Base-by-base conservation (phyloP, 805 yeast genomes). In the Saccharomycopsis capsularis region DNA sequence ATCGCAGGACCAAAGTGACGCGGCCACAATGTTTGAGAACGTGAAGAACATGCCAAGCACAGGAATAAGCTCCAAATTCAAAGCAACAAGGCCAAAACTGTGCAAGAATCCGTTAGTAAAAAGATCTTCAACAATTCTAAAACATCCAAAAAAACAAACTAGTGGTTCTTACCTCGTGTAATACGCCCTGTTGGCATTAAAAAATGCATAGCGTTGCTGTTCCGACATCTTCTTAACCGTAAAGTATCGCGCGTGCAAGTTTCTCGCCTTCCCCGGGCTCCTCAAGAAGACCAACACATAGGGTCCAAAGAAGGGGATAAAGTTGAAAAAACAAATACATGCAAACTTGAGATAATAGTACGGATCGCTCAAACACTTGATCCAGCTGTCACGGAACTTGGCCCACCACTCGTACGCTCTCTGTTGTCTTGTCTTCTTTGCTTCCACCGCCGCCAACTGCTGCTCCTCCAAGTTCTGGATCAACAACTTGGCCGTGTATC, bases 301-400 rank as follows among this genome's bases (percentile, higher is more conserved):
- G 7, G 56, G 55, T 3, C 56, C 56, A 40, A 53, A 48, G 32
- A 53, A 51, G 15, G 56, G 56, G 19, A 53, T 39, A 23, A 51
- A 51, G 30, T 51, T 51, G 27, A 53, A 48, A 11, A 48, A 42
- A 3, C 51, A 41, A 45, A 53, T 45, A 13, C 34, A 15, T 18
- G 42, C 22, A 18, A 47, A 40, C 40, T 48, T 52, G n/a, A 40
- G 13, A 53, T 54, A 52, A 22, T 49, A 46, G 38, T 52, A 52
- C 4, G 53, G 55, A 16, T 46, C 32, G 11, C 37, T 30, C 2
- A 47, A 19, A 18, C 36, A 40, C 4, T n/a, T 13, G 4, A 16
- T 11, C 53, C 55, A 52, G 4, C 34, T 40, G n/a, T 40, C 30
- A 13, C 18, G 18, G 6, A 25, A n/a, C 13, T 38, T 27, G n/a